A percentile compares a stretch with the other conserved stretches of the same genome.
Conservation (phyloP, 1,284 basidiomycete species). For the Microstroma glucosiphilum region DNA sequence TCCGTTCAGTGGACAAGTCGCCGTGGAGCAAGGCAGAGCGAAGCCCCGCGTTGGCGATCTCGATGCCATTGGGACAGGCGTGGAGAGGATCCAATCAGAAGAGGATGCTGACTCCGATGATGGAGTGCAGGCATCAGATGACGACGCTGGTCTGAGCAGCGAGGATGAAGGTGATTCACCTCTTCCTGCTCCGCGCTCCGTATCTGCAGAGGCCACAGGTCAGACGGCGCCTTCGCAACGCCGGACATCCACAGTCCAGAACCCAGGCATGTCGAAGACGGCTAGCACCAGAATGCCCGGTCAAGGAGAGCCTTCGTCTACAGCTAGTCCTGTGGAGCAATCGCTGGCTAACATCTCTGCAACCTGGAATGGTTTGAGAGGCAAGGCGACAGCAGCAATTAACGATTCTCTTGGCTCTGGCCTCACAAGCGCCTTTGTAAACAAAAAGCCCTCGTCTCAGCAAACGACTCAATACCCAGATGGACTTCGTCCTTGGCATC, state of each 20-base stretch:
- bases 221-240: too few species aligned
- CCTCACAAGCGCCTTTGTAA: too few species aligned
- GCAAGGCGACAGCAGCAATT: slow-evolving; percentile 36
- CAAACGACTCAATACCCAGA: too few species aligned
- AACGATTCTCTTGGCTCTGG: slow-evolving; percentile 21
- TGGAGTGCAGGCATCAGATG: slow-evolving; percentile 7
- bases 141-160: slow-evolving; percentile 16
- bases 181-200: too few species aligned
- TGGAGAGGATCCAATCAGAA: slow-evolving; percentile 38
- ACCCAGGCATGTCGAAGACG: too few species aligned
- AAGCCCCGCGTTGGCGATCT: slow-evolving; percentile 39
- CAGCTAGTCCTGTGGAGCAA: slow-evolving; percentile 22
- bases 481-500: slow-evolving; percentile 9
- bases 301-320: background rate
- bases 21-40: slow-evolving; percentile 77
- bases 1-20: slow-evolving; percentile 69
- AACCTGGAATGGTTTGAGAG: slow-evolving; percentile 28
- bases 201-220: too few species aligned
- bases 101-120: slow-evolving; percentile 52
- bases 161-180: slow-evolving; percentile 19
- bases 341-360: slow-evolving; percentile 31
- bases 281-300: too few species aligned
- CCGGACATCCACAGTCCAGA: too few species aligned
- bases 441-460: too few species aligned
- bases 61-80: slow-evolving; percentile 17